phyloP scores from a whole-genome alignment of 345 rosid species.

The Arabis hirsuta region DNA sequence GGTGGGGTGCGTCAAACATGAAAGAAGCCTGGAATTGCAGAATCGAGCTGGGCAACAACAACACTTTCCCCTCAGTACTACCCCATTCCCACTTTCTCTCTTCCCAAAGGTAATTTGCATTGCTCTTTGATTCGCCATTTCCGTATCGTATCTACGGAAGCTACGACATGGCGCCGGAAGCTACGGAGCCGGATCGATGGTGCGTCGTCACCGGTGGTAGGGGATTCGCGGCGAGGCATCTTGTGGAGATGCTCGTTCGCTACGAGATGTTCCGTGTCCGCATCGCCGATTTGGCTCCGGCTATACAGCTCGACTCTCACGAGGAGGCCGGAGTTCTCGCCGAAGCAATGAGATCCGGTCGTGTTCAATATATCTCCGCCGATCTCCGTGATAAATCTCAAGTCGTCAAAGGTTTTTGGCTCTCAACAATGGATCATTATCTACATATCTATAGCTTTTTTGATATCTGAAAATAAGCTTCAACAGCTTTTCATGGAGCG shows the following conservation, averaged over 20 bases:
- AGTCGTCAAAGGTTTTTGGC: slow-evolving; percentile 61
- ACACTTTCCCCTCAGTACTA: too few relatives aligned
- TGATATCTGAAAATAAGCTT: slow-evolving; percentile 19
- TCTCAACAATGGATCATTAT: too few relatives aligned
- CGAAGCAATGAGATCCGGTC: slow-evolving; percentile 68
- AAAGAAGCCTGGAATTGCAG: too few relatives aligned
- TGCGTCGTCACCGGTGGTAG: slow-evolving; percentile 93
- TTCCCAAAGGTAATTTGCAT: too few relatives aligned
- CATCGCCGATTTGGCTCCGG: slow-evolving; percentile 71
- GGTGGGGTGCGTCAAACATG: too few relatives aligned
- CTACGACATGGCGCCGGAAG: slow-evolving; percentile 39
- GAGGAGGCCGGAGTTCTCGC: slow-evolving; percentile 73
- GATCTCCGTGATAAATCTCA: slow-evolving; percentile 82
- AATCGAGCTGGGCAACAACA: too few relatives aligned
- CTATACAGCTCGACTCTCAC: slow-evolving; percentile 53
- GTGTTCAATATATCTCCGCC: slow-evolving; percentile 57
- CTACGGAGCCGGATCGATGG: slow-evolving; percentile 58
- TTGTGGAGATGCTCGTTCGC: slow-evolving; percentile 80
- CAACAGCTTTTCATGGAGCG: slow-evolving; percentile 69
- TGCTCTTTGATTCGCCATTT: too few relatives aligned
- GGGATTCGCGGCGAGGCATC: slow-evolving; percentile 87
- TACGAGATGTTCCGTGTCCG: slow-evolving; percentile 60
- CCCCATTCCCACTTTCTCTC: too few relatives aligned
- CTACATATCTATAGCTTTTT: neutral
- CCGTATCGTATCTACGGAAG: too few relatives aligned